phyloP scores from a whole-genome alignment of 306 rosid species.

The Leucaena leucocephala region DNA sequence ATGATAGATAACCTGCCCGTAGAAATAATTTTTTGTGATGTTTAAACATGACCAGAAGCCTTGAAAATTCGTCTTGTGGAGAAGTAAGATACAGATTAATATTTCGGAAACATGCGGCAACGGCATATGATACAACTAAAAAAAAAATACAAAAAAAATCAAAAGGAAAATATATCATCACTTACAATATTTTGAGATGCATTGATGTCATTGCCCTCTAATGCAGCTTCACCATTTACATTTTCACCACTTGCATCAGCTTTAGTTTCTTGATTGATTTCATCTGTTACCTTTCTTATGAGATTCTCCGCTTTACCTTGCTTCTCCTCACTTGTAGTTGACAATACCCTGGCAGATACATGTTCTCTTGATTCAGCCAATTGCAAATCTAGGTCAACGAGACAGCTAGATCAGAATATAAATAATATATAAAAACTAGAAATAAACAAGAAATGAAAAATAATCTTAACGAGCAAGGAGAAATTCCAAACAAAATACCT shows the following conservation, averaged over 20 bases:
- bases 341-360: slow-evolving; percentile 67
- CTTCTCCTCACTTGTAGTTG: slow-evolving; percentile 58
- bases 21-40: background rate
- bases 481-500: slow-evolving; percentile 48
- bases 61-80: background rate
- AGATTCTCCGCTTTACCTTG: slow-evolving; percentile 48
- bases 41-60: slow-evolving; percentile 22
- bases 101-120: background rate
- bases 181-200: slow-evolving; percentile 49
- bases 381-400: slow-evolving; percentile 38
- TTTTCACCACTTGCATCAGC: slow-evolving; percentile 39
- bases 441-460: background rate
- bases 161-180: slow-evolving; percentile 7
- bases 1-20: background rate
- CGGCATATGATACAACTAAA: too few species aligned
- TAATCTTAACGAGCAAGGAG: slow-evolving; percentile 14
- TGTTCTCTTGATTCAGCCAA: slow-evolving; percentile 62
- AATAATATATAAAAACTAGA: background rate
- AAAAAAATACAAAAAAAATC: background rate
- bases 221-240: slow-evolving; percentile 51
- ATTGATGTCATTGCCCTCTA: slow-evolving; percentile 49
- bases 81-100: background rate
- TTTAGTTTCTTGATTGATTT: slow-evolving; percentile 48
- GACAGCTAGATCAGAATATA: slow-evolving; percentile 13
- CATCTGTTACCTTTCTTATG: slow-evolving; percentile 65